Evolutionary conservation across 345 rosid genomes (phyloP).

Genomic region (Dovyalis caffra): DNA sequence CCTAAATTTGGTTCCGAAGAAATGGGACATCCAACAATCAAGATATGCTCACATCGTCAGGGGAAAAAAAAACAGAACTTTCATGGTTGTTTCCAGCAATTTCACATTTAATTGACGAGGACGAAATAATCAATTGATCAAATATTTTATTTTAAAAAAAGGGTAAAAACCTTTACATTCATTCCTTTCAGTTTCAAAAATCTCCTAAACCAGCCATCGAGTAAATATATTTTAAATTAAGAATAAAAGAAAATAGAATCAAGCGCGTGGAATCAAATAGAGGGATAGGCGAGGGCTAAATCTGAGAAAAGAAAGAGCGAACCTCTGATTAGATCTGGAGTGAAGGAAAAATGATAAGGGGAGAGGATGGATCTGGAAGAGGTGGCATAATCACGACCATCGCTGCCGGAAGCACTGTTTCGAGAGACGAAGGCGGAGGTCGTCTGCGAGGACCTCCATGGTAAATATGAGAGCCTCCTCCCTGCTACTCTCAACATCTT

Average conservation of each 20-base stretch:
- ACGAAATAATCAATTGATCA: background rate
- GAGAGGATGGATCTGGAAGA: slow-evolving; percentile 39
- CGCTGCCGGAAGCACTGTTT: slow-evolving; percentile 26
- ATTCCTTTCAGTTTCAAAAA: background rate
- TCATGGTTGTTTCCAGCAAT: background rate
- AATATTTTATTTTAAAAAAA: background rate
- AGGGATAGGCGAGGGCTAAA: background rate
- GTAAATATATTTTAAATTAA: background rate
- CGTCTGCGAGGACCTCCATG: slow-evolving; percentile 42
- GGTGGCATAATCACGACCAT: slow-evolving; percentile 12
- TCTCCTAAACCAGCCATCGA: background rate
- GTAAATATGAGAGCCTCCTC: slow-evolving; percentile 60
- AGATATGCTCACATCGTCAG: background rate
- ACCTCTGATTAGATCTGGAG: slow-evolving; percentile 60
- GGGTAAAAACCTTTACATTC: background rate
- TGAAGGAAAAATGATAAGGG: slow-evolving; percentile 22
- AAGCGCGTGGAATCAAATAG: background rate
- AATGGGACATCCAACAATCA: background rate
- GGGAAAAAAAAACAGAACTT: background rate
- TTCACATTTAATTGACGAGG: background rate
- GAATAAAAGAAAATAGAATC: background rate
- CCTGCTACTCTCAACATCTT: slow-evolving; percentile 76
- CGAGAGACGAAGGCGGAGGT: slow-evolving; percentile 38
- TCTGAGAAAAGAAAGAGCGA: background rate
- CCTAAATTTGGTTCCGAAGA: background rate